Conservation (phyloP, 2,329 filamentous ascomycete genomes). For the Talaromyces amestolkiae region DNA sequence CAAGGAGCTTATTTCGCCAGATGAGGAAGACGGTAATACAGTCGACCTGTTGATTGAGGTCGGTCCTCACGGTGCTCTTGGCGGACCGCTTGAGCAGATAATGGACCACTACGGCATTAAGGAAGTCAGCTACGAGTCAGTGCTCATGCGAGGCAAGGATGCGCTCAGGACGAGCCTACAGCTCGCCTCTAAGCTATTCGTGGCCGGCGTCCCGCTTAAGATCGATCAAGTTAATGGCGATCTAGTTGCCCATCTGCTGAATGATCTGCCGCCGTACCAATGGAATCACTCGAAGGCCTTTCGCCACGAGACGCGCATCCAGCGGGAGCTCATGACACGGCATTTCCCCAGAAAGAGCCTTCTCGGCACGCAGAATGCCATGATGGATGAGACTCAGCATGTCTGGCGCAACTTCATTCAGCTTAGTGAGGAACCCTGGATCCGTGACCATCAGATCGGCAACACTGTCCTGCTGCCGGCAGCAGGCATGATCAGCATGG, state of each 20-base stretch:
- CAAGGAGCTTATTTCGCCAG: not conserved
- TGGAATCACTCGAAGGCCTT: conserved; percentile 34
- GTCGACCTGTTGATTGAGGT: conserved; percentile 5
- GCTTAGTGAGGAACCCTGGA: conserved; percentile 31
- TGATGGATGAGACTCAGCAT: conserved; percentile 18
- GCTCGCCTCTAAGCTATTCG: too few species aligned
- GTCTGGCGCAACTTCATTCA: conserved; percentile 31
- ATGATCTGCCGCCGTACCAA: conserved; percentile 1
- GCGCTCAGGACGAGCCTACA: too few species aligned
- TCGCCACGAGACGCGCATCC: conserved; percentile 44
- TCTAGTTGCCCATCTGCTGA: too few species aligned
- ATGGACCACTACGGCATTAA: too few species aligned
- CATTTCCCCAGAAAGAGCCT: conserved; percentile 10
- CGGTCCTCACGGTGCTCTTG: too few species aligned
- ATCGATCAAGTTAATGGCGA: too few species aligned
- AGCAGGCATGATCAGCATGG: conserved; percentile 31
- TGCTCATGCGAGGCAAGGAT: too few species aligned
- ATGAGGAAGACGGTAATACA: not conserved
- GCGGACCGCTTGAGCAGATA: too few species aligned
- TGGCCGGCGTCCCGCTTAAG: too few species aligned
- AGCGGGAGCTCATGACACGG: conserved; percentile 2
- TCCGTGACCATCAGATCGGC: conserved; percentile 27
- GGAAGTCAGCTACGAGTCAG: too few species aligned
- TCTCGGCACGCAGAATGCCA: conserved; percentile 21
- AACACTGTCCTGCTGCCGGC: conserved; percentile 26